Evolutionary conservation across 2,329 filamentous ascomycete species (phyloP).

Genomic region (Cyclaneusma minus): DNA sequence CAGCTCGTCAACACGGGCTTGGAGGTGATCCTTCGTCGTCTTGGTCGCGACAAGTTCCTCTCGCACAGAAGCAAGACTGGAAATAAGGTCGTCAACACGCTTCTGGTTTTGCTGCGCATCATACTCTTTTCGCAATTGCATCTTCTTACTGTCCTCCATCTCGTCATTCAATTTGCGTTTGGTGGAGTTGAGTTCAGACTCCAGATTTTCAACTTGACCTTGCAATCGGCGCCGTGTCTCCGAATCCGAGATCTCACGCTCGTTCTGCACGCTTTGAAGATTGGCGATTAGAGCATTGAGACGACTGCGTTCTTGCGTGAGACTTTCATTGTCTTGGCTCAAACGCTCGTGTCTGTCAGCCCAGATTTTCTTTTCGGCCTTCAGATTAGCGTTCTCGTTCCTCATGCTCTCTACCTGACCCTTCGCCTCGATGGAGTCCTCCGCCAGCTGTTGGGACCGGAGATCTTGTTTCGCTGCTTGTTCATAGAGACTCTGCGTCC

Average conservation of each 20-base stretch:
- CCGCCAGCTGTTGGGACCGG: conserved; percentile 77
- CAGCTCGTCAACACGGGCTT: conserved; percentile 76
- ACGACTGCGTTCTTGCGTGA: conserved; percentile 71
- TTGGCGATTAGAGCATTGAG: conserved; percentile 72
- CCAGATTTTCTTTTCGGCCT: conserved; percentile 89
- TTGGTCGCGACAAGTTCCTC: conserved; percentile 79
- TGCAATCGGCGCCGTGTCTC: conserved; percentile 73
- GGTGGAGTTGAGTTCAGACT: conserved; percentile 59
- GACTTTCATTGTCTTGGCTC: conserved; percentile 70
- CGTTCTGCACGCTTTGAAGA: conserved; percentile 80
- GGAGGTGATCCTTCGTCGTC: conserved; percentile 78
- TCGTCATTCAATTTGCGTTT: conserved; percentile 78
- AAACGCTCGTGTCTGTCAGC: conserved; percentile 84
- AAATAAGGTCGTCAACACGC: conserved; percentile 80
- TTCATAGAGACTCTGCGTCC: conserved; percentile 62
- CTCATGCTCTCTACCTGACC: conserved; percentile 73
- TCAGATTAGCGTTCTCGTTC: conserved; percentile 81
- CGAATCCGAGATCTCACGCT: conserved; percentile 71
- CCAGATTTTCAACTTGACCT: conserved; percentile 59
- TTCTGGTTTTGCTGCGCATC: conserved; percentile 80
- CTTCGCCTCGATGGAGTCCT: conserved; percentile 79
- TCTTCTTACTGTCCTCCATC: conserved; percentile 69
- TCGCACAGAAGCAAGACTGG: conserved; percentile 62
- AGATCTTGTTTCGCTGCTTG: conserved; percentile 80
- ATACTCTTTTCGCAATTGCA: conserved; percentile 72